Evolutionary conservation across 2,329 filamentous ascomycete species (phyloP), one percentile per base, ranked within the genome.

Genomic region (Ophiobolus disseminans): DNA sequence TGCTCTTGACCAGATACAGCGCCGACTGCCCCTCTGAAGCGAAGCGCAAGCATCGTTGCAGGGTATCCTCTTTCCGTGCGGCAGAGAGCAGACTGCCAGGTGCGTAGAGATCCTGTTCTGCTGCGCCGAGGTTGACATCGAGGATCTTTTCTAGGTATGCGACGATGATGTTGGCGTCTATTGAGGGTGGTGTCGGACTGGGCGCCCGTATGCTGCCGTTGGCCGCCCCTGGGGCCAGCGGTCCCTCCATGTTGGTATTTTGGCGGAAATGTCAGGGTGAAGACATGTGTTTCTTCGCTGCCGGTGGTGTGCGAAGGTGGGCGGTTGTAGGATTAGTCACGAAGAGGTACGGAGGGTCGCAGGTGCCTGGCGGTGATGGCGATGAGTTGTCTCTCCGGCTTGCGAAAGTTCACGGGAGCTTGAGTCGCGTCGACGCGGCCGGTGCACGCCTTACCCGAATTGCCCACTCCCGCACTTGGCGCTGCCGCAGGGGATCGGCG

Each of bases 1-100:
- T 70, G 69, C 93, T 90, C 76, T 97, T 96, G 71, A 94, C 89
- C 56, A 97, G 87, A 75, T 97, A 97, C 56, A 99, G 80, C 45
- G 89, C 91, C 55, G 88, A 86, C 76, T 96, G 91, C 49, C 88
- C 82, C 75, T 99, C 95, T 53, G 86, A 86, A 49, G 91, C 91
- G 75, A 97, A 97, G 65, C 92, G 88, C 60, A 86, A 86, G 75
- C 93, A 97, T 77, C 91, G 85, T 70, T 91, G 86, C 47, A 96
- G 77, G 5, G 94, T 97, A 64, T 97, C 93, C 44, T 81, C 77
- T 60, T 90, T 83, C 60, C 82, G 84, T 48, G 80, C 75, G 65
- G 86, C 81, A 49, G 91, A 91, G 54, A 99, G 81, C 74, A 99
- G 80, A 77, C 90, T 97, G 55, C 90, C 91, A 13, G 86, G 78